Evolutionary conservation across 78 protist genomes (phyloP).

Genomic region (Capsaspora owczarzaki): DNA sequence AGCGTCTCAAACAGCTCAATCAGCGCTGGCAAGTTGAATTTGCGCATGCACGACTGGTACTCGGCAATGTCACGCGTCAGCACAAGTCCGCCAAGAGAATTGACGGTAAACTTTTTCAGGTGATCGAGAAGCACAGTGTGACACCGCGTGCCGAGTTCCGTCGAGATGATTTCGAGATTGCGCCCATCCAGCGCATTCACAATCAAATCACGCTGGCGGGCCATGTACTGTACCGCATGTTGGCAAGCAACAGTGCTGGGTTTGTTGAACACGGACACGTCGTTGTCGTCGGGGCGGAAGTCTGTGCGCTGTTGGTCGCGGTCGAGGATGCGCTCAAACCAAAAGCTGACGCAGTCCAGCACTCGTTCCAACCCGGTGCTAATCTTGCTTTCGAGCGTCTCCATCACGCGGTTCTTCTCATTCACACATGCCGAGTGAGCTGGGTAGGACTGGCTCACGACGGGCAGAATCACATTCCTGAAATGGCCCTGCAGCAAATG

Average conservation of each 20-base stretch:
- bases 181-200: too few species aligned
- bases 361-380: not conserved
- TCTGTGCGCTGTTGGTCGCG: not conserved
- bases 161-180: not conserved
- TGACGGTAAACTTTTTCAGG: not conserved
- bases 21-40: not conserved
- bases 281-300: too few species aligned
- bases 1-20: not conserved
- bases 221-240: too few species aligned
- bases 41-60: not conserved
- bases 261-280: too few species aligned
- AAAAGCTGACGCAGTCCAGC: not conserved
- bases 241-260: too few species aligned
- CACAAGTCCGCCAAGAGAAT: not conserved
- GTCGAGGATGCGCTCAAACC: not conserved
- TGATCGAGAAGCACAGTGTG: not conserved
- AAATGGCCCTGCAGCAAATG: slow-evolving; percentile 1
- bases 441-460: not conserved
- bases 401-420: not conserved
- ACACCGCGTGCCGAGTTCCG: not conserved
- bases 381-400: not conserved
- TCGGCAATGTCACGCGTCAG: not conserved
- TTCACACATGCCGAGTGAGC: not conserved
- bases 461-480: not conserved
- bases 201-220: too few species aligned